Percentiles rank a stretch among this genome's conserved stretches.
These are phyloP conservation scores for Tuber aestivum DNA, from an alignment of 495 filamentous ascomycete genomes.

Conservation along the genomic window DNA sequence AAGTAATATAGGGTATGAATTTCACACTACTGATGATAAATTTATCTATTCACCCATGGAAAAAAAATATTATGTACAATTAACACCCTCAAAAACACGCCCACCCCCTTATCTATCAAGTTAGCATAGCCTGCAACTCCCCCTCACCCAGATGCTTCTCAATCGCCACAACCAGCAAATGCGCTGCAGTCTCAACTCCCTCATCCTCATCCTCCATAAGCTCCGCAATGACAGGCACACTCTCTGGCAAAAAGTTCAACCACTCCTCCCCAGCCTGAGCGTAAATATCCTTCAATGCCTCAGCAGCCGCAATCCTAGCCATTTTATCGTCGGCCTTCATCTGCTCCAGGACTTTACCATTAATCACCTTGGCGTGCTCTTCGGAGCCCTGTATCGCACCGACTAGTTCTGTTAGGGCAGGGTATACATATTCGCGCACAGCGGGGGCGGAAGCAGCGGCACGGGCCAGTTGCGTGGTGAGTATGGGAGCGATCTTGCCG, in stretches of 20 bases:
- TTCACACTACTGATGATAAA: neutral
- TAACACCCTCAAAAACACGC: neutral
- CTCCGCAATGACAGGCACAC: slow-evolving; percentile 90
- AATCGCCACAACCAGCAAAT: slow-evolving; percentile 78
- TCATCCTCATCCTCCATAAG: slow-evolving; percentile 94
- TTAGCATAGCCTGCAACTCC: slow-evolving; percentile 76
- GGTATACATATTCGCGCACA: slow-evolving; percentile 37
- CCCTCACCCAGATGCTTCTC: slow-evolving; percentile 81
- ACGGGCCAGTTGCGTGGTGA: slow-evolving; percentile 62
- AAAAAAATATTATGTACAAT: neutral
- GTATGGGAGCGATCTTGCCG: slow-evolving; percentile 57
- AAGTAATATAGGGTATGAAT: neutral
- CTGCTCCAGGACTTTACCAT: slow-evolving; percentile 64
- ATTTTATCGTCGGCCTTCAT: slow-evolving; percentile 62
- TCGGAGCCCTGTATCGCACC: slow-evolving; percentile 64
- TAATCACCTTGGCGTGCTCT: slow-evolving; percentile 84
- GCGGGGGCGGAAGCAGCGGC: slow-evolving; percentile 46
- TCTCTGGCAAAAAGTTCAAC: slow-evolving; percentile 82
- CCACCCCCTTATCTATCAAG: slow-evolving; percentile 46
- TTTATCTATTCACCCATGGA: neutral
- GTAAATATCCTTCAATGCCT: slow-evolving; percentile 70
- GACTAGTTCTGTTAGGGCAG: slow-evolving; percentile 67
- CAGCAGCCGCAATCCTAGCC: slow-evolving; percentile 69
- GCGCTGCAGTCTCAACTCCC: slow-evolving; percentile 76
- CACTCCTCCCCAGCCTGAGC: slow-evolving; percentile 81